Base-by-base conservation (phyloP, 768 basidiomycete species). In the Boletus coccyginus region DNA sequence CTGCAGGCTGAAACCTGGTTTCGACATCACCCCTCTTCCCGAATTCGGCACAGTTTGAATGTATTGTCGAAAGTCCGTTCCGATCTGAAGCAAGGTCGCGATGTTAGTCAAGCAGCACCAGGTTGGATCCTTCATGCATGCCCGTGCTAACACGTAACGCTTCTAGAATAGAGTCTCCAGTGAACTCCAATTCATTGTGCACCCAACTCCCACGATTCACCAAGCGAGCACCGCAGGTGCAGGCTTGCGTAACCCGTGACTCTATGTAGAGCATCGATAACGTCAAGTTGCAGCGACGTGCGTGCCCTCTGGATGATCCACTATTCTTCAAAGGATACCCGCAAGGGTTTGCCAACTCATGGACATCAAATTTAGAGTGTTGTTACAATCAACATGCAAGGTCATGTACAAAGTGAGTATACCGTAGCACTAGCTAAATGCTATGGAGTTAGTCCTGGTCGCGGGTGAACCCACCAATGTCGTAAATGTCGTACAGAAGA, bases 401-500 rank as follows among this genome's bases (percentile, higher is more conserved):
- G 52, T 59, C 57, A 57, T 67, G n/a, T 62, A 67, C 65, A 66
- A n/a, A 35, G 49, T 60, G 64, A 69, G 56, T 54, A 50, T 63
- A 32, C n/a, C 50, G 53, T 56, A 52, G 40, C 33, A 43, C 47
- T 38, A 56, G 46, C 31, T 21, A 50, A 56, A 50, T 48, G 55
- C 32, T 54, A 58, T 42, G 55, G 31, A 60, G 46, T 52, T 47
- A 24, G 50, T 56, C 51, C 58, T 52, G 36, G 52, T 53, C 51
- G 41, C 57, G 44, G 51, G 42, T 29, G 45, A 58, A 46, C 53
- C 55, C 58, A 57, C 50, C 36, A n/a, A n/a, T n/a, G 53, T 70
- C 62, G 56, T 58, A 53, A 60, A 50, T 46, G 53, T 62, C 59
- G 48, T 68, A 58, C 56, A 67, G 36, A 31, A 27, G 29, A 7